These are phyloP conservation scores for Tephrocybe rancida DNA, from an alignment of 768 basidiomycete genomes.

Conservation along the genomic window DNA sequence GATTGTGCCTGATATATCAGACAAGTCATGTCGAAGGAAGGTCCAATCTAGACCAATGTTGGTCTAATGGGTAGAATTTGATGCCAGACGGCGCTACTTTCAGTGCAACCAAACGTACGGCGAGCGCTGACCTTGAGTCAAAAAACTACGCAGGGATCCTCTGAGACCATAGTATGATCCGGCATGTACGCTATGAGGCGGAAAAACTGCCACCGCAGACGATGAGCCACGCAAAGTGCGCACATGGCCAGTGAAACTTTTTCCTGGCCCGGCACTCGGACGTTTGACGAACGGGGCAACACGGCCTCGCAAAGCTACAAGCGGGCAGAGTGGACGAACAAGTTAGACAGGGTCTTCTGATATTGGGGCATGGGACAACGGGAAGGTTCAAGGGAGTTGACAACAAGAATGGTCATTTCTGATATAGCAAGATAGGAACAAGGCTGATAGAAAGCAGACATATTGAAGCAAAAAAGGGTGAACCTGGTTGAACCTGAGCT, in stretches of 20 bases:
- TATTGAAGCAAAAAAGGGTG: background rate
- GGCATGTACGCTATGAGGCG: constrained; percentile 5
- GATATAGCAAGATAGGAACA: background rate
- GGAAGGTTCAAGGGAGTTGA: too few species aligned
- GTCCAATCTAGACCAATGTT: too few species aligned
- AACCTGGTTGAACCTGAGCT: background rate
- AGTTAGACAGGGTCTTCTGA: too few species aligned
- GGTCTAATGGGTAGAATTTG: too few species aligned
- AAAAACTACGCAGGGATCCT: background rate
- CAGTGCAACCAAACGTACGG: background rate
- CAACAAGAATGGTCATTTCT: background rate
- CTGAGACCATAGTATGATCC: constrained; percentile 13
- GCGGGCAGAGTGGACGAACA: background rate
- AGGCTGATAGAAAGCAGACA: background rate
- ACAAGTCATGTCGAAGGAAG: too few species aligned
- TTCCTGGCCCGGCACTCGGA: background rate
- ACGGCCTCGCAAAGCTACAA: too few species aligned
- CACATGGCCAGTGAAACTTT: background rate
- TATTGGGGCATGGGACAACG: too few species aligned
- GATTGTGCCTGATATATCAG: too few species aligned
- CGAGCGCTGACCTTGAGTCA: background rate
- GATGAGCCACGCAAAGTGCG: constrained; percentile 14
- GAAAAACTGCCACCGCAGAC: background rate
- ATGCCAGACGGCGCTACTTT: too few species aligned
- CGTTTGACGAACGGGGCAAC: background rate